Evolutionary conservation across 208 protist genomes (phyloP), one percentile per base, ranked within the genome.

Genomic region (Leishmania gerbilli): DNA sequence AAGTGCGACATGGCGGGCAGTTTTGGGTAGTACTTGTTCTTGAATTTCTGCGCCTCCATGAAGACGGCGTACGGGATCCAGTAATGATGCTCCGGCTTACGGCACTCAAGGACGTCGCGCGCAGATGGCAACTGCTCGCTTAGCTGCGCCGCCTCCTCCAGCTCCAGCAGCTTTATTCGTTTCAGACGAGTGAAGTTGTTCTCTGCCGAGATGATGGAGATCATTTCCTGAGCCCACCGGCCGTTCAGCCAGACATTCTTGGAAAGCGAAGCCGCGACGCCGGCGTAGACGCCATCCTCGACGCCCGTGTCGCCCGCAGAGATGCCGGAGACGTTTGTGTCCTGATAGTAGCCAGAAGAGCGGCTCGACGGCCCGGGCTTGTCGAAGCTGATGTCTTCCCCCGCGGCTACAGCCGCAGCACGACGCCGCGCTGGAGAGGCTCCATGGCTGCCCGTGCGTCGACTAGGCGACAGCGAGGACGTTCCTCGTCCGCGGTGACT

Each of bases 171-270:
- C 79, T 92, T 89, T 58, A 95, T 91, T n/a, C 84, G 85, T 56
- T 90, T 84, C 76, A 92, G 83, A 13, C 91, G 90, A 3, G 91
- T 84, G 77, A 91, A 94, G 64, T 83, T 88, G 84, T 94, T 97
- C 71, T 95, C 92, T 34, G 88, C 87, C 21, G 92, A 77, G 24
- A 96, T 82, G 56, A 97, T 92, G 17, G 85, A 86, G 72, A 91
- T 90, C 84, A 97, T 87, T 51, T 91, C 80, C 64, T 89, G 82
- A 40, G 85, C 89, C 91, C 94, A 96, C 42, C 85, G 84, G 8
- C 89, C 91, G 79, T 93, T 97, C 13, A 97, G 87, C 90, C 92
- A 96, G 5, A 97, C 79, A 75, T 97, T 97, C 84, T 95, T 94
- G 55, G 94, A 92, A 71, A 87, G 79, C 58, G 88, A 79, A 31